phyloP scores from a whole-genome alignment of 2,329 filamentous ascomycete genomes.

The Aureobasidium subglaciale region DNA sequence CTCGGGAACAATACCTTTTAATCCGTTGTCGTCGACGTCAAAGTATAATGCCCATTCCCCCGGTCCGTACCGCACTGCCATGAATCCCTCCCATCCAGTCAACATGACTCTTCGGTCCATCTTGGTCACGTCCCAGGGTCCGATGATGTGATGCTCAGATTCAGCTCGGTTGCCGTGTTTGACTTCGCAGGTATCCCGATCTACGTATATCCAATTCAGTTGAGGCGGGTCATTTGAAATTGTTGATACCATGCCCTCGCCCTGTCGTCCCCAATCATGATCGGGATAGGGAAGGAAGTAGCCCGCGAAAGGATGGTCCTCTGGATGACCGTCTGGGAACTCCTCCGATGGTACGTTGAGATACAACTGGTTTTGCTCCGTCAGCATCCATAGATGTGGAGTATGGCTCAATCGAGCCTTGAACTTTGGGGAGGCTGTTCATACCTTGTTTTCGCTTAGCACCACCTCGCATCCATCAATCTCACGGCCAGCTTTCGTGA shows the following conservation, averaged over 20 bases:
- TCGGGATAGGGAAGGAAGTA: conserved; percentile 46
- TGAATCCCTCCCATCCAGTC: conserved; percentile 50
- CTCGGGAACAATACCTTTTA: conserved; percentile 31
- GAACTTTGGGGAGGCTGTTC: too few relatives aligned
- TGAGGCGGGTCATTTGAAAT: conserved; percentile 52
- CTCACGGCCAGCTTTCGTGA: too few relatives aligned
- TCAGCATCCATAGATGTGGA: too few relatives aligned
- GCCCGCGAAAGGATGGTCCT: conserved; percentile 41
- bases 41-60: conserved; percentile 47
- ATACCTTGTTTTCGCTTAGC: too few relatives aligned
- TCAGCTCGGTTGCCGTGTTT: conserved; percentile 62
- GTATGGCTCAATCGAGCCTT: too few relatives aligned
- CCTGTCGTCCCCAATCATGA: background rate
- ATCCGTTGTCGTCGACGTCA: conserved; percentile 40
- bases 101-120: conserved; percentile 48
- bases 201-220: conserved; percentile 62
- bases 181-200: conserved; percentile 53
- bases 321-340: too few relatives aligned
- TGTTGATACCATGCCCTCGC: conserved; percentile 43
- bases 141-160: conserved; percentile 64
- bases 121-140: conserved; percentile 73
- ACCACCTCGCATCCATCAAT: too few relatives aligned
- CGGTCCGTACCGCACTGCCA: conserved; percentile 35
- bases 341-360: too few relatives aligned
- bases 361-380: too few relatives aligned